phyloP scores from a whole-genome alignment of 164 flowering plant species.

The Malania oleifera region DNA sequence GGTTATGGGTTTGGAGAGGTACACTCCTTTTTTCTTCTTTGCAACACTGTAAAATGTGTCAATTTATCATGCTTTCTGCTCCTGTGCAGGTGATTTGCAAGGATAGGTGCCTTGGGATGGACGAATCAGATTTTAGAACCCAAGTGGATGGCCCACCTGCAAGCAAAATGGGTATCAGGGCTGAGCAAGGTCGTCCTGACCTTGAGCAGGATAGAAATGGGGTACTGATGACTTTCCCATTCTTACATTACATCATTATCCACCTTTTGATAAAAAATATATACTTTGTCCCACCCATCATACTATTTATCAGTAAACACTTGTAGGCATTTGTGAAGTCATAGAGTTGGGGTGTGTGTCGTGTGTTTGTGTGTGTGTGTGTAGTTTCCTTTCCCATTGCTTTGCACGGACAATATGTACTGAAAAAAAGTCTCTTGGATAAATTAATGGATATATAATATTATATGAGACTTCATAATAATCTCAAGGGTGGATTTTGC shows the following conservation, averaged over 20 bases:
- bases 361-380: too few relatives aligned
- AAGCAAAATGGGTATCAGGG: background rate
- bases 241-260: background rate
- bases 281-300: too few relatives aligned
- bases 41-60: background rate
- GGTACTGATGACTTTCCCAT: constrained; percentile 11
- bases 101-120: constrained; percentile 26
- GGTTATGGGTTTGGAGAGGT: constrained; percentile 44
- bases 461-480: too few relatives aligned
- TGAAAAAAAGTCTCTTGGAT: too few relatives aligned
- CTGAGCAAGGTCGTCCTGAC: constrained; percentile 8
- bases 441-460: too few relatives aligned
- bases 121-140: constrained; percentile 8
- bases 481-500: too few relatives aligned
- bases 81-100: constrained; percentile 31
- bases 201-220: constrained; percentile 14
- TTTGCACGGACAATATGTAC: too few relatives aligned
- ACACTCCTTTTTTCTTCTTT: constrained; percentile 8
- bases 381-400: too few relatives aligned
- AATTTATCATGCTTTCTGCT: constrained; percentile 1
- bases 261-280: too few relatives aligned
- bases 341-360: too few relatives aligned
- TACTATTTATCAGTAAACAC: too few relatives aligned
- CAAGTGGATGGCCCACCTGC: constrained; percentile 9
- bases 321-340: too few relatives aligned